A percentile compares a stretch with the other conserved stretches of the same genome.
These are phyloP conservation scores for Zygoascus biomembranicola DNA, from an alignment of 805 yeast genomes.

Conservation along the genomic window DNA sequence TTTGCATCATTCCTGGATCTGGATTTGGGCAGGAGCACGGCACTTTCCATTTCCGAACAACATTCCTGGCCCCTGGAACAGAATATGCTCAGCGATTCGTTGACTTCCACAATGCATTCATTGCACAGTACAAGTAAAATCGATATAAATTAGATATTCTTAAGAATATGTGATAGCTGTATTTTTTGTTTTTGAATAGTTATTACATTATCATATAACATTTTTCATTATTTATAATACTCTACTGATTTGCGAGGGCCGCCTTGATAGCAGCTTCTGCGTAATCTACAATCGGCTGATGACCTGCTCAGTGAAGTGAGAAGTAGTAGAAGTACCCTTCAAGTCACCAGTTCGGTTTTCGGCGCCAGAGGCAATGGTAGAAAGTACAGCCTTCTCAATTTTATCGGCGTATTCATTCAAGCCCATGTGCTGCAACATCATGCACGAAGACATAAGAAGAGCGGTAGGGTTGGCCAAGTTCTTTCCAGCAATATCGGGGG, in stretches of 20 bases:
- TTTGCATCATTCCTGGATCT: constrained; percentile 95
- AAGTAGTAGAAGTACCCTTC: constrained; percentile 84
- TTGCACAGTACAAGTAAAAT: constrained; percentile 38
- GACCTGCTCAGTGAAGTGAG: constrained; percentile 86
- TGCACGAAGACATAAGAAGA: constrained; percentile 84
- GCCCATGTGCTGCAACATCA: constrained; percentile 99
- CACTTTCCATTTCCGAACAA: constrained; percentile 89
- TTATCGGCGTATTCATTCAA: constrained; percentile 70
- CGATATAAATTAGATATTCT: not conserved
- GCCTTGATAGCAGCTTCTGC: too few relatives aligned
- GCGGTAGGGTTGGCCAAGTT: constrained; percentile 99
- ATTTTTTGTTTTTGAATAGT: not conserved
- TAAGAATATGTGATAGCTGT: not conserved
- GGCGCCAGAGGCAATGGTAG: constrained; percentile 89
- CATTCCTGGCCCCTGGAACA: constrained; percentile 91
- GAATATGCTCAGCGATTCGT: constrained; percentile 81
- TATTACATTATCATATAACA: not conserved
- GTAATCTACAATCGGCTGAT: constrained; percentile 55
- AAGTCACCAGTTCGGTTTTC: constrained; percentile 95
- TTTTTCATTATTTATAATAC: not conserved
- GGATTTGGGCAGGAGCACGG: constrained; percentile 93
- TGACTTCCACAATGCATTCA: constrained; percentile 67
- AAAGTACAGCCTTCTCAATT: constrained; percentile 79
- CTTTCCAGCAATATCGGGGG: constrained; percentile 99
- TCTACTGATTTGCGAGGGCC: not conserved